Evolutionary conservation across 2,329 filamentous ascomycete genomes (phyloP).

Genomic region (Monilinia fructigena): DNA sequence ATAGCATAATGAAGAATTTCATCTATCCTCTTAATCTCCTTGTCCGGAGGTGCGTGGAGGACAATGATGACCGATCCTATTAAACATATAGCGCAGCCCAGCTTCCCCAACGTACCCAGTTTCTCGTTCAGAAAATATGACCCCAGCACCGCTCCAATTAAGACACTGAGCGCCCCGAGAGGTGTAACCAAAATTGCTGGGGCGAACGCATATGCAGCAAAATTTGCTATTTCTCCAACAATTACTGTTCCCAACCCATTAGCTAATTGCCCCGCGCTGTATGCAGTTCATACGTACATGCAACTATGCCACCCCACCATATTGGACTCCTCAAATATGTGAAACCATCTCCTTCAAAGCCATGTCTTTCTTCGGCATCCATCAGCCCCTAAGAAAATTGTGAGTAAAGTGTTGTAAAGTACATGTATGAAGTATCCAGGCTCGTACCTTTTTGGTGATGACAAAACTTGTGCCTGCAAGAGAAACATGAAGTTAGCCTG

Average conservation of each 20-base stretch:
- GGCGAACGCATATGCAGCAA: conserved; percentile 96
- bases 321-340: conserved; percentile 91
- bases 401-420: conserved; percentile 4
- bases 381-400: conserved; percentile 67
- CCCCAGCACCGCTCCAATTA: conserved; percentile 91
- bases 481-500: conserved; percentile 20
- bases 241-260: conserved; percentile 61
- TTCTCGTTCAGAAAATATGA: conserved; percentile 92
- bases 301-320: conserved; percentile 95
- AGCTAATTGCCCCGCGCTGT: conserved; percentile 31
- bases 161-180: conserved; percentile 85
- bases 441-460: conserved; percentile 90
- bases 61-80: conserved; percentile 97
- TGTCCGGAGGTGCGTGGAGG: conserved; percentile 90
- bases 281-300: conserved; percentile 60
- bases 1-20: conserved; percentile 88
- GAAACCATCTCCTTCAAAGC: conserved; percentile 95
- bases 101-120: conserved; percentile 84
- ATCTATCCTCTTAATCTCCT: conserved; percentile 87
- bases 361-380: conserved; percentile 85
- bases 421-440: neutral
- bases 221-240: conserved; percentile 92
- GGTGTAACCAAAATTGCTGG: conserved; percentile 98
- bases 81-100: conserved; percentile 93
- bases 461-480: conserved; percentile 86